Conservation (phyloP, 257 asterid genomes). For the Verbascum thapsus region DNA sequence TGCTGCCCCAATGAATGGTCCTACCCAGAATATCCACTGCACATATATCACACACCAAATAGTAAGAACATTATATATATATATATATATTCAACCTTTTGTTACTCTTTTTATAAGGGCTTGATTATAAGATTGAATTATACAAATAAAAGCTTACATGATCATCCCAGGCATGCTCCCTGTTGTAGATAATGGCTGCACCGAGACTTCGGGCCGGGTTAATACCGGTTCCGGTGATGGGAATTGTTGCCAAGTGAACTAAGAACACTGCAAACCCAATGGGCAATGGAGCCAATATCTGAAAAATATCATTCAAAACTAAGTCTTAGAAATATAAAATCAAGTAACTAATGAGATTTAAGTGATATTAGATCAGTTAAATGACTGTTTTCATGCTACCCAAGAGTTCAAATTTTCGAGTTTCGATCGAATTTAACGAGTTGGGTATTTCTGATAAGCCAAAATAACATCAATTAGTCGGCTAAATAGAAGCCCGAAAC, state of each 20-base stretch:
- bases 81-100: too few relatives aligned
- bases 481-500: too few relatives aligned
- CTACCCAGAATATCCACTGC: constrained; percentile 78
- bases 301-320: constrained; percentile 6
- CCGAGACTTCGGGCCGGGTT: constrained; percentile 66
- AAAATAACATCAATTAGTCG: too few relatives aligned
- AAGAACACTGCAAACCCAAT: constrained; percentile 62
- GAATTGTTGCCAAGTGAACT: constrained; percentile 60
- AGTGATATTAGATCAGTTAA: too few relatives aligned
- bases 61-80: background rate
- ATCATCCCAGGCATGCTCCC: constrained; percentile 50
- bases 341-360: too few relatives aligned
- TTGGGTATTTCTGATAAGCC: too few relatives aligned
- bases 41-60: background rate
- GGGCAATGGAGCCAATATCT: constrained; percentile 64
- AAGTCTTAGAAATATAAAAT: background rate
- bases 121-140: too few relatives aligned
- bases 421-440: too few relatives aligned
- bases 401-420: too few relatives aligned
- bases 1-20: constrained; percentile 68
- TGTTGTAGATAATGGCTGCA: constrained; percentile 63
- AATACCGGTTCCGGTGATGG: constrained; percentile 53
- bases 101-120: too few relatives aligned
- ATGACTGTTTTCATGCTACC: too few relatives aligned
- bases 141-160: constrained; percentile 51